A percentile compares a stretch with the other conserved stretches of the same genome.
Evolutionary conservation across 805 yeast species (phyloP).

Genomic region (Candida germanica): DNA sequence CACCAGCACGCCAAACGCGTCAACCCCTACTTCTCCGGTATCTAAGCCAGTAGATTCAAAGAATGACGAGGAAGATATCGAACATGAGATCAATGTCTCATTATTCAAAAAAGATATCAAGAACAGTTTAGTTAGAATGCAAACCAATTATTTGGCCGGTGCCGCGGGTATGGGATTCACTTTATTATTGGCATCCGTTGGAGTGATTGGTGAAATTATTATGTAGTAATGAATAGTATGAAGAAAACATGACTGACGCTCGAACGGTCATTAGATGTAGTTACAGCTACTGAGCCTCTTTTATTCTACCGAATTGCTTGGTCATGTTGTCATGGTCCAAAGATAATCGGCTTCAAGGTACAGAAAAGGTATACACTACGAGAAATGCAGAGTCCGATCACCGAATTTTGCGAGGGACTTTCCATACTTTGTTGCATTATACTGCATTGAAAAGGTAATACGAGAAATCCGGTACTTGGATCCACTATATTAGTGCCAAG

Average conservation of each 20-base stretch:
- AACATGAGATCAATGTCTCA: conserved; percentile 22
- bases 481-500: not conserved
- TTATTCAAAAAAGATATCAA: conserved; percentile 31
- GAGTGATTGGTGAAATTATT: conserved; percentile 52
- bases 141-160: conserved; percentile 37
- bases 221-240: too few species aligned
- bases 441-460: too few species aligned
- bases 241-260: too few species aligned
- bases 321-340: too few species aligned
- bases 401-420: too few species aligned
- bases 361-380: too few species aligned
- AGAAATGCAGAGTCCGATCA: too few species aligned
- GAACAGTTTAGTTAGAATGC: conserved; percentile 25
- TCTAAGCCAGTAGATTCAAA: not conserved
- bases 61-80: conserved; percentile 16
- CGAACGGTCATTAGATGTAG: too few species aligned
- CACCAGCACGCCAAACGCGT: conserved; percentile 19
- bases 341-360: too few species aligned
- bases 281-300: too few species aligned
- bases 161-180: conserved; percentile 43
- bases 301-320: too few species aligned
- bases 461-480: not conserved
- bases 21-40: conserved; percentile 11
- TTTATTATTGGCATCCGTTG: conserved; percentile 49
- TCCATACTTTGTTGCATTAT: too few species aligned